Evolutionary conservation across 768 basidiomycete species (phyloP).

Genomic region (Tulasnella sp.): DNA sequence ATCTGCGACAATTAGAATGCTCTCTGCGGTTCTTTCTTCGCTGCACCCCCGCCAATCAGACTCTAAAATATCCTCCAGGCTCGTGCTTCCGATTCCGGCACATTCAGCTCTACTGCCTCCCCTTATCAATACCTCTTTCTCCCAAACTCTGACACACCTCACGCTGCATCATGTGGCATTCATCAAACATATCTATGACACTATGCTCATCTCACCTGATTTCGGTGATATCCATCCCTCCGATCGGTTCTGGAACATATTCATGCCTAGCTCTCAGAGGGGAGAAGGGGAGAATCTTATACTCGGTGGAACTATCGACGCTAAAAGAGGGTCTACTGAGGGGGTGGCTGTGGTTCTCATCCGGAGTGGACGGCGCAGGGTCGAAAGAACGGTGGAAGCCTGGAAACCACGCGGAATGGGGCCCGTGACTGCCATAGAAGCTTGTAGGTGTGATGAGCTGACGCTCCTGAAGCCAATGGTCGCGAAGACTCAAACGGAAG

Average conservation of each 20-base stretch:
- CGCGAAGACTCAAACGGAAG: neutral
- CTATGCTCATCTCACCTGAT: neutral
- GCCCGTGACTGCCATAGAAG: neutral
- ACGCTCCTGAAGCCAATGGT: constrained; percentile 14
- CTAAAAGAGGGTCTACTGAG: constrained; percentile 16
- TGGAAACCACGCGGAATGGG: neutral
- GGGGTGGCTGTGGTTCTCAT: constrained; percentile 25
- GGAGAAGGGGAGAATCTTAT: neutral
- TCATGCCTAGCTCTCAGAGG: too few relatives aligned
- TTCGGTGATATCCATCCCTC: too few relatives aligned
- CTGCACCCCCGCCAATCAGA: constrained; percentile 39
- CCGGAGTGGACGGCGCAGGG: constrained; percentile 6
- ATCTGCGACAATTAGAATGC: constrained; percentile 40
- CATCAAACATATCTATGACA: constrained; percentile 9
- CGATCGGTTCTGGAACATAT: neutral
- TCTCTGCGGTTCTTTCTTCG: constrained; percentile 34
- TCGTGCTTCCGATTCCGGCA: constrained; percentile 45
- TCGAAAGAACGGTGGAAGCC: neutral
- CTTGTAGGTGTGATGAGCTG: constrained; percentile 20
- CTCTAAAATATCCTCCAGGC: too few relatives aligned
- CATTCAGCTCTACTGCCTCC: constrained; percentile 40
- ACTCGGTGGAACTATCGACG: neutral
- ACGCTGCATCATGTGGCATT: constrained; percentile 60
- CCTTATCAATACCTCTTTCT: constrained; percentile 50
- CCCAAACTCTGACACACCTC: constrained; percentile 48